phyloP scores from a whole-genome alignment of 2,329 filamentous ascomycete species.

The Sporothrix mexicana region DNA sequence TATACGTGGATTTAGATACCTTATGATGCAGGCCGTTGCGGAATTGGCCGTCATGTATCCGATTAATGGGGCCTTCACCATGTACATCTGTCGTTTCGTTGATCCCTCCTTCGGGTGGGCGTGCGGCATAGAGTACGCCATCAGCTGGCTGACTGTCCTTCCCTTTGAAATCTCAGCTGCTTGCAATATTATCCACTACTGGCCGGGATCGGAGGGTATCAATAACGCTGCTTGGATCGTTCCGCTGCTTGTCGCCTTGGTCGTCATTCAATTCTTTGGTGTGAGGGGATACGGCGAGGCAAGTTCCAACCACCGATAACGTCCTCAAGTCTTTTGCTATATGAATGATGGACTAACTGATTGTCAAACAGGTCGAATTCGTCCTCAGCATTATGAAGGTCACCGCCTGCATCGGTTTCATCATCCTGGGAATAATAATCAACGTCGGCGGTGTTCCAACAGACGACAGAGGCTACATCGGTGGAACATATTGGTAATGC shows the following conservation, averaged over 20 bases:
- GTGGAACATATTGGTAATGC: conserved; percentile 66
- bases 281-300: conserved; percentile 63
- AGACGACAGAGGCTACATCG: conserved; percentile 63
- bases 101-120: conserved; percentile 64
- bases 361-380: conserved; percentile 54
- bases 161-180: conserved; percentile 62
- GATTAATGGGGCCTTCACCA: conserved; percentile 66
- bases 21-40: conserved; percentile 64
- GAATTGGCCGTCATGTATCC: conserved; percentile 66
- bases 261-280: conserved; percentile 61
- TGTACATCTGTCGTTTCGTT: conserved; percentile 64
- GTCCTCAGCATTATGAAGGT: conserved; percentile 64
- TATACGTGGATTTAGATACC: not conserved
- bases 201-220: conserved; percentile 56
- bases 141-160: conserved; percentile 56
- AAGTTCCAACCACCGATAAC: not conserved
- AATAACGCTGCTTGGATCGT: conserved; percentile 53
- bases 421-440: conserved; percentile 66
- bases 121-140: conserved; percentile 59
- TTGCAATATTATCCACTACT: conserved; percentile 59
- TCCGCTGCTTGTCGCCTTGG: conserved; percentile 58
- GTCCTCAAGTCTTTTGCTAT: no score
- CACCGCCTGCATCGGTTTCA: conserved; percentile 64
- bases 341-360: no score
- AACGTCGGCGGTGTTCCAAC: conserved; percentile 58